phyloP scores from a whole-genome alignment of 108 stramenopile species.

The Cyclotella sp. region DNA sequence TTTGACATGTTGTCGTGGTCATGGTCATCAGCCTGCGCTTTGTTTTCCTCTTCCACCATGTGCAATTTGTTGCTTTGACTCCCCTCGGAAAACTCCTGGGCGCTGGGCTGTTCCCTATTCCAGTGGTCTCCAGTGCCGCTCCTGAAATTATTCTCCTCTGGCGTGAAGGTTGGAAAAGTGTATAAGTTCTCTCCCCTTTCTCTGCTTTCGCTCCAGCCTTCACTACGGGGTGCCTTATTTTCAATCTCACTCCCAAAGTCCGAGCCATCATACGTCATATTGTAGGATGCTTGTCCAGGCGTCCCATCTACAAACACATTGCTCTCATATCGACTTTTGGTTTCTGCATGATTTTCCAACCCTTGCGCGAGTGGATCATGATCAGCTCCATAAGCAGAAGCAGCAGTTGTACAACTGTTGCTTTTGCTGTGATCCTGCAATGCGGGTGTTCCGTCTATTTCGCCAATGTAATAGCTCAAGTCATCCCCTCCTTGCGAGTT shows the following conservation, averaged over 20 bases:
- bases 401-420: neutral
- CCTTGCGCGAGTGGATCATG: neutral
- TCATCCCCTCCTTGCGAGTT: conserved; percentile 2
- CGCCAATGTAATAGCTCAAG: neutral
- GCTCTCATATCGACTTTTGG: neutral
- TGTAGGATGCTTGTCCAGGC: neutral
- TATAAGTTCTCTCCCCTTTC: neutral
- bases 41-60: neutral
- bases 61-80: neutral
- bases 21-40: neutral
- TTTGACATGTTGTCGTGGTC: neutral
- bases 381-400: neutral
- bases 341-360: neutral
- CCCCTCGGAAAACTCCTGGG: too few relatives aligned
- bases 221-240: neutral
- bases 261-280: neutral
- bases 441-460: too few relatives aligned
- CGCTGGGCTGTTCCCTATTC: too few relatives aligned
- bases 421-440: neutral
- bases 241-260: neutral
- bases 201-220: too few relatives aligned
- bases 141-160: neutral
- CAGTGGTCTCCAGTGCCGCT: too few relatives aligned
- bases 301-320: neutral
- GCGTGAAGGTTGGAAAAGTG: neutral